Base-by-base conservation (phyloP, 495 filamentous ascomycete genomes). In the Daldinia decipiens region DNA sequence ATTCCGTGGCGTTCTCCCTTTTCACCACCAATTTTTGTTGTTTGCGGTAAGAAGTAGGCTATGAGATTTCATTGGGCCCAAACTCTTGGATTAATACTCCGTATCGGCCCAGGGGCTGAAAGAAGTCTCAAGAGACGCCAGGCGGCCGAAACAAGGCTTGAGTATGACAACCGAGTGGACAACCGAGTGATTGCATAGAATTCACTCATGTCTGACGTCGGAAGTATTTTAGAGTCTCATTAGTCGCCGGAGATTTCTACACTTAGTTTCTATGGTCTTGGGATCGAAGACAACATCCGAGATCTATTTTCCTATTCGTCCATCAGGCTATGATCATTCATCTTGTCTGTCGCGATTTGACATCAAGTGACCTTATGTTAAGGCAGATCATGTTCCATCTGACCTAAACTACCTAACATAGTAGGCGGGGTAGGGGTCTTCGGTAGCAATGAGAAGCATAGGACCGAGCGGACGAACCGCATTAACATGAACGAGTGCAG, bases 271-370 rank as follows among this genome's bases (percentile, higher is more conserved):
- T 67, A 39, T 43, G 21, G 50, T 32, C 24, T 24, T 12, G 62
- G 58, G 36, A 47, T 55, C 11, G 59, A 65, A 47, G 38, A 67
- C 34, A 27, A 59, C 58, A 66, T 57, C 40, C 51, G n/a, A 36
- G 26, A 66, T 71, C 24, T 67, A 62, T 67, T 67, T 59, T 71
- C 68, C 62, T 26, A 67, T 67, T 71, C 58, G 62, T 47, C 29
- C 52, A 63, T 45, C 39, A 9, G 17, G 9, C 19, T 26, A 51
- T 43, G 26, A 32, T 39, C 43, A 38, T 60, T 59, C 40, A 70
- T 58, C 61, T 63, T 50, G 9, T 47, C 40, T 11, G 61, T 19
- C 55, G 38, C 36, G 31, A 59, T 55, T 60, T 38, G 59, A 29
- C 36, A 45, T 70, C 67, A 68, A 72, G 60, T 68, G 70, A 72